Base-by-base conservation (phyloP, 1,139 yeast genomes). In the Suhomyces bokatorum region DNA sequence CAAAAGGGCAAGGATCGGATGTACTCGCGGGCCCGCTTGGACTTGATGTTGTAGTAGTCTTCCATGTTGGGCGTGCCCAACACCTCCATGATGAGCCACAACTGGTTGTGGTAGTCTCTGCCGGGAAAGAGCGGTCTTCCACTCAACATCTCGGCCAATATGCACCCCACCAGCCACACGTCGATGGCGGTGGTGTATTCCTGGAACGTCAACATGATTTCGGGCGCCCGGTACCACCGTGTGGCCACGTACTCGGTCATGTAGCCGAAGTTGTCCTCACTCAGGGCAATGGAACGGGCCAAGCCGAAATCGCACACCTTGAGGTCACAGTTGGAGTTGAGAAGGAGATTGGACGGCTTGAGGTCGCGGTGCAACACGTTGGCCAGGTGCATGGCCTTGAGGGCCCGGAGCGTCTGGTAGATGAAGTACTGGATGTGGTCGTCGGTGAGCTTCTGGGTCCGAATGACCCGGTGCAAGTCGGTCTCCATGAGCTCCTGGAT, bases 211-310 rank as follows among this genome's bases (percentile, higher is more conserved):
- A 93, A 75, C 98, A 91, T 91, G 62, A 91, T 91, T 60, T 91
- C 98, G 0, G 98, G 98, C 1, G 98, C 98, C 43, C 98, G 73
- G 66, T 91, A 91, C 98, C 98, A 91, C 56, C 98, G 73, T 6
- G 99, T 93, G 8, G 98, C 98, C 42, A 93, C 98, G 62, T 93
- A 93, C 66, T 93, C 98, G 3, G 99, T 93, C 87, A 93, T 78
- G 62, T 83, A 82, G 35, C 91, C 86, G 49, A 80, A 78, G 56
- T 80, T 81, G 60, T 80, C 83, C 49, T 79, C 82, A 43, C 73
- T 73, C 50, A 77, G 58, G 0, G 71, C 70, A 33, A 62, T 59
- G 20, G 70, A 64, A 46, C 98, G 73, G 1, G 98, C 97, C 34
- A 93, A 75, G 0, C 99, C 99, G 67, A 93, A 93, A 64, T 93